Percentiles rank a stretch among this genome's conserved stretches.
Evolutionary conservation across 768 basidiomycete species (phyloP).

Genomic region (Termitomyces sp.): DNA sequence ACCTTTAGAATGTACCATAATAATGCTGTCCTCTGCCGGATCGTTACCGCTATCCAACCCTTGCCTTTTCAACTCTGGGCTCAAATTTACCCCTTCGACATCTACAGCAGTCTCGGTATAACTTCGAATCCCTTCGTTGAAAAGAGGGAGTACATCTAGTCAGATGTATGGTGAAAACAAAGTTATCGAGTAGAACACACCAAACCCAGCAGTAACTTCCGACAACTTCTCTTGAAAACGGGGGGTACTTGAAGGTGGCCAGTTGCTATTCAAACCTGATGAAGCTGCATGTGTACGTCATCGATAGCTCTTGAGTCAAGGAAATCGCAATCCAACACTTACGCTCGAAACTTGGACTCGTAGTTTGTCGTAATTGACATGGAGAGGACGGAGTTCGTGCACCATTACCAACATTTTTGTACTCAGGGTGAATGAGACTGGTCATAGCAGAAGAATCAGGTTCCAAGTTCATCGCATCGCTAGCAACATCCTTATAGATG

Average conservation of each 20-base stretch:
- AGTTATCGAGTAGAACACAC: not conserved
- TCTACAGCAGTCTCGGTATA: not conserved
- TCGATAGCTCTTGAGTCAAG: not conserved
- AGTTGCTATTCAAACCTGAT: not conserved
- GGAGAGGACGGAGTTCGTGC: not conserved
- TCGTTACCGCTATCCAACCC: not conserved
- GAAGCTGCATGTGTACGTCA: not conserved
- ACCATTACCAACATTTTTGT: not conserved
- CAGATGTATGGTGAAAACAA: not conserved
- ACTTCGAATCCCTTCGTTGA: not conserved
- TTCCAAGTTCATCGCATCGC: not conserved
- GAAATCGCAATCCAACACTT: not conserved
- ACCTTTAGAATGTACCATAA: not conserved
- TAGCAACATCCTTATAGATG: not conserved
- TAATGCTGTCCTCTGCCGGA: not conserved
- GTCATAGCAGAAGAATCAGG: not conserved
- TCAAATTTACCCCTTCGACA: not conserved
- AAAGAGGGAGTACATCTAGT: not conserved
- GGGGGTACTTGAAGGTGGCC: not conserved
- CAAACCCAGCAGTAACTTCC: not conserved
- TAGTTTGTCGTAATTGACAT: not conserved
- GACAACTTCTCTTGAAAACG: not conserved
- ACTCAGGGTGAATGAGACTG: slow-evolving; percentile 1
- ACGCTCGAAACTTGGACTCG: not conserved
- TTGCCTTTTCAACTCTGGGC: not conserved